A percentile compares a stretch with the other conserved stretches of the same genome.
These are phyloP conservation scores for Hibiscus syriacus DNA, from an alignment of 345 rosid genomes.

Conservation along the genomic window DNA sequence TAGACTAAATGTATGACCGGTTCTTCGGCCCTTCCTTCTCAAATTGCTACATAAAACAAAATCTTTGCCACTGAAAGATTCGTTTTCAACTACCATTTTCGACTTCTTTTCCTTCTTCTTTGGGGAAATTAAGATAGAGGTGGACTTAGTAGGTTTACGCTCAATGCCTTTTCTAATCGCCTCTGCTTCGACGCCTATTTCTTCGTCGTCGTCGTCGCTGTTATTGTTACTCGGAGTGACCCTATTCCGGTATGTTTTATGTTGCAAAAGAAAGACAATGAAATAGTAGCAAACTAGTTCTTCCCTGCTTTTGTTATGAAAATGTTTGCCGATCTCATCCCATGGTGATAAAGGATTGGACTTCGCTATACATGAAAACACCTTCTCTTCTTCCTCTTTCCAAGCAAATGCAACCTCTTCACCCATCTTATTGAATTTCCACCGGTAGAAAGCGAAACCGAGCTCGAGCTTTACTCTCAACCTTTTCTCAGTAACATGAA, in stretches of 20 bases:
- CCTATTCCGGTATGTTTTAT: constrained; percentile 69
- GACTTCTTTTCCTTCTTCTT: constrained; percentile 35
- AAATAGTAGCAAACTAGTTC: constrained; percentile 65
- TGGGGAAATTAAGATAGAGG: constrained; percentile 42
- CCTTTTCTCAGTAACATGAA: constrained; percentile 52
- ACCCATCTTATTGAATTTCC: constrained; percentile 71
- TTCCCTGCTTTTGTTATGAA: constrained; percentile 36
- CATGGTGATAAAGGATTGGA: constrained; percentile 35
- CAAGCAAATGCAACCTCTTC: constrained; percentile 52
- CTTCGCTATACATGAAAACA: constrained; percentile 36
- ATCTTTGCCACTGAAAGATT: neutral
- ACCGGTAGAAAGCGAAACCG: constrained; percentile 51
- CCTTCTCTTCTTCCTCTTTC: constrained; percentile 47
- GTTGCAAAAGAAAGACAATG: constrained; percentile 61
- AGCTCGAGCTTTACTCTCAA: constrained; percentile 50
- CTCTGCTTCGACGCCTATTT: constrained; percentile 16
- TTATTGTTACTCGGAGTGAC: constrained; percentile 33
- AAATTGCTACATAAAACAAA: neutral
- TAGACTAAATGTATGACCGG: neutral
- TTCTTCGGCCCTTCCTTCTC: neutral
- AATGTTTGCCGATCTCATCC: constrained; percentile 31
- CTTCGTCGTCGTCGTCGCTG: constrained; percentile 74
- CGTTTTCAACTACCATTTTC: neutral
- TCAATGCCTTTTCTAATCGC: constrained; percentile 15
- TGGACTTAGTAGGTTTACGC: constrained; percentile 22